Evolutionary conservation across 176 grass and related monocot genomes (phyloP).

Genomic region (Raddia guianensis): DNA sequence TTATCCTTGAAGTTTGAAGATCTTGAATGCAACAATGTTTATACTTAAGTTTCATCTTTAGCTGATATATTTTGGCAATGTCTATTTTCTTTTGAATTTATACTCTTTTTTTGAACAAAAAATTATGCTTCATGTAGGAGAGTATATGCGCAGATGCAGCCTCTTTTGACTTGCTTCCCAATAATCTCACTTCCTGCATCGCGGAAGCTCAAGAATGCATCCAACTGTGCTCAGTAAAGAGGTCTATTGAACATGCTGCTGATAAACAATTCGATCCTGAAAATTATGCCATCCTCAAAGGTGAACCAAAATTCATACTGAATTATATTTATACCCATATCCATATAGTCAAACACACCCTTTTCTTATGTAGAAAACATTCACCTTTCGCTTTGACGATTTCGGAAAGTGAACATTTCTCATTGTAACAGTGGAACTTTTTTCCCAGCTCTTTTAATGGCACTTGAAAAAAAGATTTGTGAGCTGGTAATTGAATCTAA

Average conservation of each 20-base stretch:
- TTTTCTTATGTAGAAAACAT: slow-evolving; percentile 27
- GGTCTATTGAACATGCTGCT: slow-evolving; percentile 63
- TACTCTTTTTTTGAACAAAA: too few relatives aligned
- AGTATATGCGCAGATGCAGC: slow-evolving; percentile 97
- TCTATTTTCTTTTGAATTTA: slow-evolving; percentile 26
- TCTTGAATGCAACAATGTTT: not conserved
- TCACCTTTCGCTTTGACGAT: slow-evolving; percentile 32
- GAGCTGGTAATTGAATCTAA: slow-evolving; percentile 83
- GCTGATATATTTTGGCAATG: not conserved
- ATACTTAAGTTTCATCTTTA: slow-evolving; percentile 25
- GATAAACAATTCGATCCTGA: slow-evolving; percentile 96
- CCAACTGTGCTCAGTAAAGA: slow-evolving; percentile 70
- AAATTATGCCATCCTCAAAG: slow-evolving; percentile 98
- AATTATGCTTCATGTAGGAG: slow-evolving; percentile 49
- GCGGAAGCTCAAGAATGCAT: slow-evolving; percentile 93
- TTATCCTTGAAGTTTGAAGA: slow-evolving; percentile 34
- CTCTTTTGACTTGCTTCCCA: slow-evolving; percentile 87
- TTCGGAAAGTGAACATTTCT: slow-evolving; percentile 31
- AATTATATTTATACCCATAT: not conserved
- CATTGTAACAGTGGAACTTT: slow-evolving; percentile 23
- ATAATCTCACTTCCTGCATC: slow-evolving; percentile 71
- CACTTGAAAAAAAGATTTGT: slow-evolving; percentile 80
- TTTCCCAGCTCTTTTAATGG: slow-evolving; percentile 81
- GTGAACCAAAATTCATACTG: slow-evolving; percentile 34
- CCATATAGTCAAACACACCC: not conserved